Evolutionary conservation across 2,329 filamentous ascomycete genomes (phyloP).

Genomic region (Ceratocystiopsis minuta): DNA sequence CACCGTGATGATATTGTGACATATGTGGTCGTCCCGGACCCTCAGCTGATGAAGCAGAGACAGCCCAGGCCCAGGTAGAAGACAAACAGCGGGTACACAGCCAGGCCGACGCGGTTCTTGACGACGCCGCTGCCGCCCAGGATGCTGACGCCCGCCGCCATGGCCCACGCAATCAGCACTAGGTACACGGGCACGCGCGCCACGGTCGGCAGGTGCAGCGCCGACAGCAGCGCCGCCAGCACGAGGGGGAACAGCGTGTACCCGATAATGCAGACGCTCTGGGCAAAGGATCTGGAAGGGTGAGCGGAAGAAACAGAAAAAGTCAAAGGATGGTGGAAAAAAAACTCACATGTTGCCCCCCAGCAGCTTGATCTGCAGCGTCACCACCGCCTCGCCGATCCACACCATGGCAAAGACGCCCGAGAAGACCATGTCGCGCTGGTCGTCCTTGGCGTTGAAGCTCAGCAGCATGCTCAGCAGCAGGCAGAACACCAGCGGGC

Average conservation of each 20-base stretch:
- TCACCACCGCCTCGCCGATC: slow-evolving; percentile 92
- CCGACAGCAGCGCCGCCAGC: slow-evolving; percentile 77
- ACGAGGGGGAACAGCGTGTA: slow-evolving; percentile 96
- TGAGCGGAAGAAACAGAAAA: not conserved
- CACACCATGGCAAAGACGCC: slow-evolving; percentile 94
- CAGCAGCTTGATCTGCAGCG: slow-evolving; percentile 90
- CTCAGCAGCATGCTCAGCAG: slow-evolving; percentile 59
- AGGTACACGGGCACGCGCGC: slow-evolving; percentile 80
- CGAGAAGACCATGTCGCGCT: slow-evolving; percentile 80
- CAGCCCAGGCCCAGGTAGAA: slow-evolving; percentile 90
- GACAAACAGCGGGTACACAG: slow-evolving; percentile 85
- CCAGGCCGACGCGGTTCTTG: slow-evolving; percentile 82
- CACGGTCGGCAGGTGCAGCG: slow-evolving; percentile 60
- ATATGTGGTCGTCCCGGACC: too few species aligned
- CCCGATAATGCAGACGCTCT: slow-evolving; percentile 93
- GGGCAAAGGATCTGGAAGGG: slow-evolving; percentile 68
- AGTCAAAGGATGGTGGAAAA: not conserved
- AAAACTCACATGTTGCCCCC: slow-evolving; percentile 81
- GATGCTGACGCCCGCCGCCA: slow-evolving; percentile 91
- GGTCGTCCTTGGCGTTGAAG: slow-evolving; percentile 57
- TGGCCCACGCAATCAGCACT: slow-evolving; percentile 74
- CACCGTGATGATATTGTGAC: too few species aligned
- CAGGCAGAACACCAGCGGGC: slow-evolving; percentile 84
- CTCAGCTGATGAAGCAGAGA: slow-evolving; percentile 84
- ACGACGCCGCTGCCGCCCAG: slow-evolving; percentile 88